These are phyloP conservation scores for Fusarium sp. DNA, from an alignment of 2,329 filamentous ascomycete species.

Conservation along the genomic window DNA sequence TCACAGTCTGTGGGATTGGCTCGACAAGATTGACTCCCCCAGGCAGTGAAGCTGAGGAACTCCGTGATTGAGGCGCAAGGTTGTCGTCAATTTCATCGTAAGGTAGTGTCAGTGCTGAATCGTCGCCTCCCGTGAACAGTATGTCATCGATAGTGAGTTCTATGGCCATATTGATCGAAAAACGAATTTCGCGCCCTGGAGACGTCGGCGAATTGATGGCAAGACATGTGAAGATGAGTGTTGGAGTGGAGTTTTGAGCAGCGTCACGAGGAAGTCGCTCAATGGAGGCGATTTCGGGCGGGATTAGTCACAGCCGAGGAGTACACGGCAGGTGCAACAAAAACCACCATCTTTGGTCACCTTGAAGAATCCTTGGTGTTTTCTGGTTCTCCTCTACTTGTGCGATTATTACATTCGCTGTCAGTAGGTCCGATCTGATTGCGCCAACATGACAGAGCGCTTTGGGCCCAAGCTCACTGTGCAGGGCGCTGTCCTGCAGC, in stretches of 20 bases:
- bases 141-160: slow-evolving; percentile 44
- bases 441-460: not conserved
- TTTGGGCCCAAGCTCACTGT: not conserved
- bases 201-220: not conserved
- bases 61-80: slow-evolving; percentile 25
- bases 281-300: slow-evolving; percentile 19
- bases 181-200: not conserved
- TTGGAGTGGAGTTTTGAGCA: slow-evolving; percentile 26
- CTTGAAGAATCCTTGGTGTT: not conserved
- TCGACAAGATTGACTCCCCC: not conserved
- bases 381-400: not conserved
- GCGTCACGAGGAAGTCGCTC: slow-evolving; percentile 14
- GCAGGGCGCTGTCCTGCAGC: not conserved
- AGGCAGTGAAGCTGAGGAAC: slow-evolving; percentile 21
- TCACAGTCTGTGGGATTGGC: slow-evolving; percentile 2
- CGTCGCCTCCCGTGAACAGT: slow-evolving; percentile 33
- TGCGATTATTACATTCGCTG: too few species aligned
- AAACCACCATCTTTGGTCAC: not conserved
- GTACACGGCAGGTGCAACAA: not conserved
- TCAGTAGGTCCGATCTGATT: not conserved
- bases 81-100: slow-evolving; percentile 30
- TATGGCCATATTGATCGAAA: slow-evolving; percentile 6
- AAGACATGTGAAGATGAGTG: slow-evolving; percentile 20
- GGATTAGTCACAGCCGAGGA: slow-evolving; percentile 32
- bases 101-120: slow-evolving; percentile 31